Evolutionary conservation across 257 asterid genomes (phyloP).

Genomic region (Ajuga chamaepitys): DNA sequence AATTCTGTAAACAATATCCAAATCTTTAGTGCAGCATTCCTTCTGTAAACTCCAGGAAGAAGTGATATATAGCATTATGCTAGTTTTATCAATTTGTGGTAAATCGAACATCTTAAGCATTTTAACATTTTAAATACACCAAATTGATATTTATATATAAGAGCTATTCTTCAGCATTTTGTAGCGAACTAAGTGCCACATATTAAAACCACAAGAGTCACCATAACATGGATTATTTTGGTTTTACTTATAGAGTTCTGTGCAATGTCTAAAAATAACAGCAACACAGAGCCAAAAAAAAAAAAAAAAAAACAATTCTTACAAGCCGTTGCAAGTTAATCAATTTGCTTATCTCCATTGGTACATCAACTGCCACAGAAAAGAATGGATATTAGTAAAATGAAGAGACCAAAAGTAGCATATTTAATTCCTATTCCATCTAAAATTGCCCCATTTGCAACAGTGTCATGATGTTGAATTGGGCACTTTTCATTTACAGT

Average conservation of each 20-base stretch:
- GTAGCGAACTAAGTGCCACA: neutral
- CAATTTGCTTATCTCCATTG: conserved; percentile 71
- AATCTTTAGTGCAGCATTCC: neutral
- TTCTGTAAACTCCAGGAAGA: neutral
- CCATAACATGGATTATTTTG: neutral
- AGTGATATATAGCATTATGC: neutral
- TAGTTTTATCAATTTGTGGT: neutral
- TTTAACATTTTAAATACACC: neutral
- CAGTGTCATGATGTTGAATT: too few species aligned
- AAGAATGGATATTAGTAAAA: conserved; percentile 7
- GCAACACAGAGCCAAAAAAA: neutral
- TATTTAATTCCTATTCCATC: neutral
- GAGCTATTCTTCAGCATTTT: neutral
- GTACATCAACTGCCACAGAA: conserved; percentile 68
- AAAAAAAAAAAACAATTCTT: conserved; percentile 25
- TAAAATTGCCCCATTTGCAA: neutral
- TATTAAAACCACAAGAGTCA: neutral
- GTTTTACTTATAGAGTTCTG: neutral
- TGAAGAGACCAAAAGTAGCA: conserved; percentile 2
- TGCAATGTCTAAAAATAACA: conserved; percentile 1
- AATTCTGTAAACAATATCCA: too few species aligned
- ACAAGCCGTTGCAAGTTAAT: conserved; percentile 91
- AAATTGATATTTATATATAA: neutral
- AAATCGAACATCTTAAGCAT: neutral
- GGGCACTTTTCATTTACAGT: too few species aligned